Percentiles rank a stretch among this genome's conserved stretches.
phyloP scores from a whole-genome alignment of 1,284 basidiomycete species.

The Papiliotrema laurentii region DNA sequence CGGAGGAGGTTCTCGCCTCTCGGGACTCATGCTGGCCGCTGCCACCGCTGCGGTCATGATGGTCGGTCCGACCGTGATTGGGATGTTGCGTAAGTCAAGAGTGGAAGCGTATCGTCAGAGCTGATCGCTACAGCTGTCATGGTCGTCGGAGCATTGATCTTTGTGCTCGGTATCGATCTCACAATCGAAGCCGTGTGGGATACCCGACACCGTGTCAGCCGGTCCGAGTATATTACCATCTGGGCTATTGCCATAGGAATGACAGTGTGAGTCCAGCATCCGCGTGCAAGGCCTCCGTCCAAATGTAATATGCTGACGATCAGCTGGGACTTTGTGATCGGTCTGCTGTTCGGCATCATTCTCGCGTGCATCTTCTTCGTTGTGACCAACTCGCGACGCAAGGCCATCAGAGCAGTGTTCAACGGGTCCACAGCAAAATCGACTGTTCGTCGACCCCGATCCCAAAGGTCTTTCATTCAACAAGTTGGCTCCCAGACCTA shows the following conservation, averaged over 20 bases:
- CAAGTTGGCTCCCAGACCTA: conserved; percentile 89
- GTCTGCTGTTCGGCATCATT: conserved; percentile 86
- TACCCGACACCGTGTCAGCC: conserved; percentile 79
- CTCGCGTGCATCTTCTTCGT: conserved; percentile 96
- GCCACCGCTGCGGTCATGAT: conserved; percentile 71
- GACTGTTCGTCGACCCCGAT: conserved; percentile 82
- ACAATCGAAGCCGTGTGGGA: conserved; percentile 96
- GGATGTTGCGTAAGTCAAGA: conserved; percentile 73
- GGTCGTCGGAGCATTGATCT: conserved; percentile 88
- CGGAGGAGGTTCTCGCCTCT: conserved; percentile 77
- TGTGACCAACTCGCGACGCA: conserved; percentile 77
- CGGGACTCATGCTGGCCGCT: conserved; percentile 78
- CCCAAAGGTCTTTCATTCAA: conserved; percentile 83
- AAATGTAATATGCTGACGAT: not conserved
- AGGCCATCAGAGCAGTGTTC: conserved; percentile 75
- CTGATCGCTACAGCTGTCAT: conserved; percentile 62
- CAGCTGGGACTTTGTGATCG: conserved; percentile 88
- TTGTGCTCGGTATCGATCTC: conserved; percentile 90
- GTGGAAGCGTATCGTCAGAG: not conserved
- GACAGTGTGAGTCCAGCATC: conserved; percentile 54
- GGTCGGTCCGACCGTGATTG: conserved; percentile 67
- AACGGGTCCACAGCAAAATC: conserved; percentile 78
- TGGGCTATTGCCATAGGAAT: conserved; percentile 72
- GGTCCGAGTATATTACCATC: conserved; percentile 57
- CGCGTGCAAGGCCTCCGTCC: not conserved